Conservation (phyloP, 257 asterid genomes). For the Capsicum pubescens region DNA sequence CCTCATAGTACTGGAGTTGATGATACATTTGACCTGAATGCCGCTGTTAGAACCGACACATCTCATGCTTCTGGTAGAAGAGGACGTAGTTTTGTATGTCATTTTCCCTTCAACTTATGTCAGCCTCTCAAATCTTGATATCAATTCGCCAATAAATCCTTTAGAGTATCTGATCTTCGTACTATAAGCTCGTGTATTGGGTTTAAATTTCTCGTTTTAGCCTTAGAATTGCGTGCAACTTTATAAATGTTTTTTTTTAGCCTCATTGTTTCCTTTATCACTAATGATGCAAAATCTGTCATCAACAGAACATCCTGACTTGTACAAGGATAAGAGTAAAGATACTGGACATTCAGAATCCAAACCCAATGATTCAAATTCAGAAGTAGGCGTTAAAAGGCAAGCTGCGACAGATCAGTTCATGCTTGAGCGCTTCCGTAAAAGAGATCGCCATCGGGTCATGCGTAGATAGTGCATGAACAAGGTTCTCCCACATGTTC, state of each 20-base stretch:
- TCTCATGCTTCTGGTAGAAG: conserved; percentile 15
- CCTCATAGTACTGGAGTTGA: conserved; percentile 16
- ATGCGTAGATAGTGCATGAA: conserved; percentile 59
- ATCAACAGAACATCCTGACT: conserved; percentile 71
- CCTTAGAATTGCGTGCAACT: conserved; percentile 20
- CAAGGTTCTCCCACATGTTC: conserved; percentile 11
- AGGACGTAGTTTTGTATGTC: not conserved
- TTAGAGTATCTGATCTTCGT: conserved; percentile 18
- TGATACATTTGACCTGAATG: conserved; percentile 26
- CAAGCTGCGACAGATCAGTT: conserved; percentile 95
- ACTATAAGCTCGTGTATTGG: not conserved
- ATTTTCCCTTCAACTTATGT: not conserved
- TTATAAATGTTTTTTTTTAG: not conserved
- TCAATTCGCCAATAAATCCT: not conserved
- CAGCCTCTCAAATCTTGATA: conserved; percentile 20
- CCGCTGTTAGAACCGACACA: not conserved
- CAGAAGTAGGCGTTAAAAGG: conserved; percentile 67
- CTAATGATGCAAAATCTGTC: conserved; percentile 29
- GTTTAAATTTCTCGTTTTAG: not conserved
- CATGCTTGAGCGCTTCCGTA: conserved; percentile 92
- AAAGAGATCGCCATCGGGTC: conserved; percentile 88
- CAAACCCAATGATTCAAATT: conserved; percentile 54
- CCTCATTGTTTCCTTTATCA: conserved; percentile 22
- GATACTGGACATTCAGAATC: conserved; percentile 53
- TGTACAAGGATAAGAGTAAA: conserved; percentile 60